A percentile compares a stretch with the other conserved stretches of the same genome.
Evolutionary conservation across 2,329 filamentous ascomycete species (phyloP).

Genomic region (Aspergillus spinulosporus): DNA sequence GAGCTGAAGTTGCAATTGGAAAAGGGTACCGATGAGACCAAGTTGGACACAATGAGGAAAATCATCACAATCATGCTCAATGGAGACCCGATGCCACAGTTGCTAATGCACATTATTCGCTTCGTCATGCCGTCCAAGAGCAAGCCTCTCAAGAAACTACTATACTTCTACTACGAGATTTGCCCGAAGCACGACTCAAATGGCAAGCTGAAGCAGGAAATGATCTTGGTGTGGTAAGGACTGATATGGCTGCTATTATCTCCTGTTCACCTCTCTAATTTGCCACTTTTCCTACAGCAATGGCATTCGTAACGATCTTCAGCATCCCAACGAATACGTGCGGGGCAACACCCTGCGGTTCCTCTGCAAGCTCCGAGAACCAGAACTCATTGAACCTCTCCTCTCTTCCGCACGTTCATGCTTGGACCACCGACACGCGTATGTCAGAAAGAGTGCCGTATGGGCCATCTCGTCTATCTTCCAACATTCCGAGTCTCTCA

Average conservation of each 20-base stretch:
- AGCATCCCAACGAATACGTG: constrained; percentile 98
- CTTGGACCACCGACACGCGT: constrained; percentile 93
- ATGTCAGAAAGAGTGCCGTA: constrained; percentile 97
- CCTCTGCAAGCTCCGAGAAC: constrained; percentile 91
- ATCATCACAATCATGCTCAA: constrained; percentile 98
- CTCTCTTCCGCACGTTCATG: constrained; percentile 89
- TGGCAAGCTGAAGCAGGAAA: constrained; percentile 98
- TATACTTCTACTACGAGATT: constrained; percentile 99
- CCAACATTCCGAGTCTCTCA: constrained; percentile 84
- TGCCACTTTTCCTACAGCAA: constrained; percentile 63
- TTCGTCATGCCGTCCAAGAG: constrained; percentile 99
- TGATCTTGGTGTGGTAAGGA: constrained; percentile 93
- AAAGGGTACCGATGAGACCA: constrained; percentile 89
- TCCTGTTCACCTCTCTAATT: constrained; percentile 20
- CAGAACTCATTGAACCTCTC: constrained; percentile 93
- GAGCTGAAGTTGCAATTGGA: constrained; percentile 92
- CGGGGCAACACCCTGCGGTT: constrained; percentile 97
- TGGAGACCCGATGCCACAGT: constrained; percentile 88
- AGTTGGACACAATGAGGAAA: constrained; percentile 94
- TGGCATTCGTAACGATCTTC: constrained; percentile 94
- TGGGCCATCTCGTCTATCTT: constrained; percentile 92
- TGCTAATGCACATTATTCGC: constrained; percentile 99
- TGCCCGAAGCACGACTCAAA: constrained; percentile 90
- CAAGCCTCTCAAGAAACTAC: constrained; percentile 93
- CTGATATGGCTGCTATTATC: constrained; percentile 1